phyloP scores from a whole-genome alignment of 1,284 basidiomycete species.

The Fistulinella staudtii region DNA sequence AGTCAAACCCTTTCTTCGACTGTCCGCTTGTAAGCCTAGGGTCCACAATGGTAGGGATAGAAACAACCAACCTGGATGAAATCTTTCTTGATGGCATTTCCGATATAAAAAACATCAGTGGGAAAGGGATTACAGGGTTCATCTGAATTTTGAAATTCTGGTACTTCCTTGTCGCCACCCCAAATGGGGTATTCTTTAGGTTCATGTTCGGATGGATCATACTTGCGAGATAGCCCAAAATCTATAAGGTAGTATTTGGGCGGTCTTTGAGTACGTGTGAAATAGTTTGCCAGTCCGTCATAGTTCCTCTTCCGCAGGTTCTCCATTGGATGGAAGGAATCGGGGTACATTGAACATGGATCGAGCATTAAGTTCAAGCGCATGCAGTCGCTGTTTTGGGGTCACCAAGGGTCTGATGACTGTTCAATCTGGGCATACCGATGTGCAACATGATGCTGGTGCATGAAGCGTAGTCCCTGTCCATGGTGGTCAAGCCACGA shows the following conservation, averaged over 20 bases:
- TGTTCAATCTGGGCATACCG: conserved; percentile 2
- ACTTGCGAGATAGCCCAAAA: conserved; percentile 36
- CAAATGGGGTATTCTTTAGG: conserved; percentile 19
- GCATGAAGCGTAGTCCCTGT: conserved; percentile 26
- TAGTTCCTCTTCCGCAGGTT: conserved; percentile 17
- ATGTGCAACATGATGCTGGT: conserved; percentile 21
- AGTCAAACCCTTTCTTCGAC: conserved; percentile 14
- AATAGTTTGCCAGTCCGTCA: conserved; percentile 15
- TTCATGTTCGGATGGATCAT: conserved; percentile 13
- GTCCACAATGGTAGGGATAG: too few relatives aligned
- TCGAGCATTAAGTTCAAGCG: conserved; percentile 38
- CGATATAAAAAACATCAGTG: conserved; percentile 37
- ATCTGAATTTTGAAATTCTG: conserved; percentile 18
- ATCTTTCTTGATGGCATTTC: conserved; percentile 29
- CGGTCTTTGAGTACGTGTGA: conserved; percentile 29
- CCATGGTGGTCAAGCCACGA: too few relatives aligned
- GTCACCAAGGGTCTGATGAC: not conserved
- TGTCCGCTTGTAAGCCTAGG: conserved; percentile 18
- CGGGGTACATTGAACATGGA: conserved; percentile 22
- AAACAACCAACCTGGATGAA: too few relatives aligned
- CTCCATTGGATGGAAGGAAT: conserved; percentile 25
- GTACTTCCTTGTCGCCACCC: conserved; percentile 26
- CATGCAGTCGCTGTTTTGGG: conserved; percentile 13
- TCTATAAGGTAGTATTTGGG: conserved; percentile 39
- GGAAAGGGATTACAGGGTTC: conserved; percentile 33